Percentiles rank a stretch among this genome's conserved stretches.
These are phyloP conservation scores for Tuber umbilicatum DNA, from an alignment of 495 filamentous ascomycete species.

Conservation along the genomic window DNA sequence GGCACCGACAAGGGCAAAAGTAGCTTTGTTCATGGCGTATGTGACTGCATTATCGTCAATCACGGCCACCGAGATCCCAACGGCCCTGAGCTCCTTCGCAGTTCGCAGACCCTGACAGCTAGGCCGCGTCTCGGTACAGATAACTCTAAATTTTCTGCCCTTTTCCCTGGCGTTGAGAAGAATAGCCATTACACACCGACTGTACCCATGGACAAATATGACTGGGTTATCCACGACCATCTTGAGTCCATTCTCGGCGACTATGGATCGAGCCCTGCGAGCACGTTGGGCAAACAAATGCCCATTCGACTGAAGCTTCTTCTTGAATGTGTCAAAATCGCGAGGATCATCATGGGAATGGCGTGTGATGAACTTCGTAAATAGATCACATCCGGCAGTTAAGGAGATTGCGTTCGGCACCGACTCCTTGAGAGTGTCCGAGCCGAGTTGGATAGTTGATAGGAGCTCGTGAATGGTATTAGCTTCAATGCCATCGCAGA, in stretches of 20 bases:
- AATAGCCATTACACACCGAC: conserved; percentile 71
- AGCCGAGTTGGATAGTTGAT: conserved; percentile 68
- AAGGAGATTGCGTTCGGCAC: conserved; percentile 84
- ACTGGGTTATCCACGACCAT: conserved; percentile 70
- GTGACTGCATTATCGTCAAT: conserved; percentile 76
- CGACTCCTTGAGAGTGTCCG: conserved; percentile 62
- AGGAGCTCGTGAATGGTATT: conserved; percentile 90
- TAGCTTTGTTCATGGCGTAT: conserved; percentile 72
- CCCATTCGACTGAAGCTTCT: conserved; percentile 75
- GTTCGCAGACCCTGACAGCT: conserved; percentile 53
- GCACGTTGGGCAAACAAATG: conserved; percentile 78
- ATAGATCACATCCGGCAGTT: conserved; percentile 88
- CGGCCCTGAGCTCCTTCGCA: conserved; percentile 61
- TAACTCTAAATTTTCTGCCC: conserved; percentile 67
- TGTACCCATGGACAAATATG: conserved; percentile 82
- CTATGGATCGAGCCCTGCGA: conserved; percentile 74
- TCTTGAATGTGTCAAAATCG: conserved; percentile 74
- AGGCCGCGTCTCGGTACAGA: conserved; percentile 62
- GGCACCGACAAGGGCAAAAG: conserved; percentile 82
- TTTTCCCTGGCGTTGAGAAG: conserved; percentile 65
- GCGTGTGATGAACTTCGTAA: conserved; percentile 82
- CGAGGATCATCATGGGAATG: conserved; percentile 48
- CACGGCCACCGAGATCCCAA: conserved; percentile 74
- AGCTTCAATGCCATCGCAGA: conserved; percentile 66
- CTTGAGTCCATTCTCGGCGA: conserved; percentile 67